These are phyloP conservation scores for Sporothrix pallida DNA, from an alignment of 2,329 filamentous ascomycete genomes.

Conservation along the genomic window DNA sequence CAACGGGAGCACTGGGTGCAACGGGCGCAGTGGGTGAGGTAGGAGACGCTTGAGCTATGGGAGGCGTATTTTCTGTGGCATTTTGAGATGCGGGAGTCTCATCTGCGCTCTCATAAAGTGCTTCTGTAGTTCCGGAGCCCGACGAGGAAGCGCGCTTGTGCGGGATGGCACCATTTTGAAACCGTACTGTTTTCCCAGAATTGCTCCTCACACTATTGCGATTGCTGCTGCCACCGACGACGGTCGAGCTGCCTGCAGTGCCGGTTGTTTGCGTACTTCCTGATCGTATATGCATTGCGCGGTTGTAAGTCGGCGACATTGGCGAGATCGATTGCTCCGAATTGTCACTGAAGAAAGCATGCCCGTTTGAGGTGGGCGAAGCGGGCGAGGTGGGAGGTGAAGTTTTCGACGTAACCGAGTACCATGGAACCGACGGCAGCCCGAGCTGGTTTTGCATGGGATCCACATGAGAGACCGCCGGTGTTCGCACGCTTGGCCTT, in stretches of 20 bases:
- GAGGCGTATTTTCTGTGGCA: background rate
- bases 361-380: conserved; percentile 12
- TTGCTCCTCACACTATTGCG: conserved; percentile 34
- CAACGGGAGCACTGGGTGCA: background rate
- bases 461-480: background rate
- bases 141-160: conserved; percentile 33
- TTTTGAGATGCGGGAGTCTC: background rate
- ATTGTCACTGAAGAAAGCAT: conserved; percentile 8
- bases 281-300: conserved; percentile 28
- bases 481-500: background rate
- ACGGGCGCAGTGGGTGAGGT: background rate
- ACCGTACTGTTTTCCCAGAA: conserved; percentile 18
- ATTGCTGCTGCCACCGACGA: conserved; percentile 33
- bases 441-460: conserved; percentile 30
- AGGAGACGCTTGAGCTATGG: background rate
- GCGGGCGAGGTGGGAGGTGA: conserved; percentile 19
- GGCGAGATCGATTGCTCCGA: background rate
- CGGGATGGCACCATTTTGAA: background rate
- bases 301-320: background rate
- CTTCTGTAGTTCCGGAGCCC: conserved; percentile 24
- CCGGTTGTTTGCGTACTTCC: conserved; percentile 29
- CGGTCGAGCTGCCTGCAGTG: conserved; percentile 33
- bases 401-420: background rate
- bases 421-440: conserved; percentile 36
- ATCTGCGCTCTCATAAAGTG: background rate